Base-by-base conservation (phyloP, 1,284 basidiomycete genomes). In the Filobasidium uniguttulatum region DNA sequence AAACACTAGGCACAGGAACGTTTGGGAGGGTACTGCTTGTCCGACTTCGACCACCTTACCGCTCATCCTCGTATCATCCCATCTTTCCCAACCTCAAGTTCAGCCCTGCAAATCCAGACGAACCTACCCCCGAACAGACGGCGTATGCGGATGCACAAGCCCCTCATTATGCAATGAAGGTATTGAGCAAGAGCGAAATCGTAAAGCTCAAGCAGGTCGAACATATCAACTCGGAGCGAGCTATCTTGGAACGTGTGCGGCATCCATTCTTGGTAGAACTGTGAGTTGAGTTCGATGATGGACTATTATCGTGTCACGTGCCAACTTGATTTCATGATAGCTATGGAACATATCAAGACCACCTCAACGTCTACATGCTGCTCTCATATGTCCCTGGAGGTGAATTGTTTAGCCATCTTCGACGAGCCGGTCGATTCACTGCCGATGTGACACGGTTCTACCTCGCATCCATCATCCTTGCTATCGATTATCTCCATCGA, bases 231-330 rank as follows among this genome's bases (percentile, higher is more conserved):
- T 73, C 70, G 26, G 75, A 77, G 56, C 65, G 73, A 19, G 64
- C 62, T 44, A 74, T 76, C 48, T 65, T 77, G 37, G 71, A 72
- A 15, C 64, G 70, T 17, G 69, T 77, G 6, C 66, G 72, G 25
- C 75, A 77, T 61, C 74, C 75, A 5, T 77, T 77, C 63, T 67
- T 77, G 44, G 75, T 77, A 54, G 76, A 77, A 56, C 65, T 77
- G 48, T 72, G 43, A 44, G 58, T 53, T 15, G 26, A 5, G 36
- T 49, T 34, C 48, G 53, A 7, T 53, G 59, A 31, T 14, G 44
- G 26, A 2, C 22, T 5, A 2, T 19, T 19, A n/a, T 10, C 2
- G 14, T 5, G 12, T 25, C 36, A n/a, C 20, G 29, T 38, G 12
- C 22, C 26, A 23, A 50, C 57, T 5, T 57, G 52, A 23, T 26